A percentile compares a stretch with the other conserved stretches of the same genome.
Evolutionary conservation across 176 grass and related monocot genomes (phyloP).

Genomic region (Musa schizocarpa): DNA sequence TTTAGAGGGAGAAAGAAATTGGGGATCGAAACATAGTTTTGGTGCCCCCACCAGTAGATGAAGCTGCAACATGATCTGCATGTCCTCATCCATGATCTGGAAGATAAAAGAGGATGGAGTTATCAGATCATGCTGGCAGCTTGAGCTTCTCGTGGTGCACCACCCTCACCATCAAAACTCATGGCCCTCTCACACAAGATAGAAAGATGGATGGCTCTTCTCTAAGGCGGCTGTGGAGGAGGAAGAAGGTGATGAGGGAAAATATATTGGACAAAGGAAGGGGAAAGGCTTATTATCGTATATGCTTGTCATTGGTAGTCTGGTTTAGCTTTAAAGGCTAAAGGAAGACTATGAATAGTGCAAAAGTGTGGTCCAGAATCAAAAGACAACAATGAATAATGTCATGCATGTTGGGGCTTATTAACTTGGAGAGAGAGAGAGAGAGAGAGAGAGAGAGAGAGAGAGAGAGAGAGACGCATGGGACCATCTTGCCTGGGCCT

Average conservation of each 20-base stretch:
- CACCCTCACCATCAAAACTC: too few relatives aligned
- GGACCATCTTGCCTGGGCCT: not conserved
- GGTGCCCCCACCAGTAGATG: constrained; percentile 19
- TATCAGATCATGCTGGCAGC: constrained; percentile 26
- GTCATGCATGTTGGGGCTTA: constrained; percentile 1
- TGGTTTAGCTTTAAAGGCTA: not conserved
- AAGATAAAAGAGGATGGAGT: not conserved
- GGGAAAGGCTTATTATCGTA: not conserved
- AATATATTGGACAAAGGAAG: not conserved
- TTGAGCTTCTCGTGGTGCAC: constrained; percentile 23
- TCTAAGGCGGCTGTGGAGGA: not conserved
- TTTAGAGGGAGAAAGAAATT: not conserved
- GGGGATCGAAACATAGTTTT: not conserved
- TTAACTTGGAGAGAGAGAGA: not conserved
- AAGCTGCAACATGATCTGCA: constrained; percentile 24
- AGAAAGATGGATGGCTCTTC: not conserved
- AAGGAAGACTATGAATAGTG: not conserved
- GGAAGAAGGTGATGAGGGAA: not conserved
- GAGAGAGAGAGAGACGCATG: not conserved
- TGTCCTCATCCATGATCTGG: not conserved
- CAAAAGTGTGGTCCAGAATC: not conserved
- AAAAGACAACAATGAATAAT: not conserved
- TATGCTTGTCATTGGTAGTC: not conserved
- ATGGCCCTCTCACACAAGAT: not conserved
- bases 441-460: not conserved